Evolutionary conservation across 1,284 basidiomycete species (phyloP).

Genomic region (Tausonia pullulans): DNA sequence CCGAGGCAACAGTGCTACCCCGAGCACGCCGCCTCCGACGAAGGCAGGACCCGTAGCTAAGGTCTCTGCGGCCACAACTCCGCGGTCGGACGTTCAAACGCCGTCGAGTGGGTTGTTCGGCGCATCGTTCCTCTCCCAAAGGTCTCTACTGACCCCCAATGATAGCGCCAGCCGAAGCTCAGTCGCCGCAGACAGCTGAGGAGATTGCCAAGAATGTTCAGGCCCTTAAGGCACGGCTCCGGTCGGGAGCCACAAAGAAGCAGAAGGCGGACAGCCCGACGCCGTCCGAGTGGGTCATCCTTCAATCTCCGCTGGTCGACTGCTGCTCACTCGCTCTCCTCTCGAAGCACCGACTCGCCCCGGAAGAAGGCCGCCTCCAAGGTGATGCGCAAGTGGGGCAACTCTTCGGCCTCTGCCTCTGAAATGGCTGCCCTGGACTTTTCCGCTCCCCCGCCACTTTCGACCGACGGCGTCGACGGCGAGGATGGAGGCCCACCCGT

Average conservation of each 20-base stretch:
- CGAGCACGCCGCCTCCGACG: background rate
- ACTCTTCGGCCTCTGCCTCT: constrained; percentile 50
- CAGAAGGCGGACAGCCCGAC: constrained; percentile 34
- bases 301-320: background rate
- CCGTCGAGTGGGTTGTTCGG: no score
- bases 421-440: constrained; percentile 90
- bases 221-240: constrained; percentile 69
- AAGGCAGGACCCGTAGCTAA: background rate
- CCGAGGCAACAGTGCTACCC: background rate
- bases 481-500: constrained; percentile 29
- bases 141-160: no score
- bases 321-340: background rate
- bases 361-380: constrained; percentile 46
- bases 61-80: background rate
- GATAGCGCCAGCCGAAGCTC: no score
- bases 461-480: constrained; percentile 34
- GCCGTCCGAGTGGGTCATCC: background rate
- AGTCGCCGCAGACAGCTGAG: constrained; percentile 42
- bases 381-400: constrained; percentile 82
- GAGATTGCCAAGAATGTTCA: constrained; percentile 87
- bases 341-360: constrained; percentile 7
- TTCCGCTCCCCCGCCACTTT: constrained; percentile 43
- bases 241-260: constrained; percentile 32
- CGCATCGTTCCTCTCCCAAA: no score
- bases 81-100: no score